Evolutionary conservation across 2,329 filamentous ascomycete species (phyloP).

Genomic region (Diaporthe sp.): DNA sequence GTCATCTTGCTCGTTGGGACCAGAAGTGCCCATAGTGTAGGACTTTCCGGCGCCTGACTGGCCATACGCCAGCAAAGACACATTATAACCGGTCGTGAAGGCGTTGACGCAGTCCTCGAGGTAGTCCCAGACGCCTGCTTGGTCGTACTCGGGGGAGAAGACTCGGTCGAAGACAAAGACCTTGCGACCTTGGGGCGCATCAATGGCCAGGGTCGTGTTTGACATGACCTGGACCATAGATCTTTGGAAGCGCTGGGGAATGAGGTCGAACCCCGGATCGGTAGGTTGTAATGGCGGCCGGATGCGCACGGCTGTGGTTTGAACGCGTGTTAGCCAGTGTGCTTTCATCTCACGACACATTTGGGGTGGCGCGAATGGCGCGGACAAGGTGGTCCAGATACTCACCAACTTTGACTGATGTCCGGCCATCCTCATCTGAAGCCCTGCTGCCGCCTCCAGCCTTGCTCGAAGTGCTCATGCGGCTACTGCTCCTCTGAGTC

Average conservation of each 20-base stretch:
- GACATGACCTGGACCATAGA: slow-evolving; percentile 92
- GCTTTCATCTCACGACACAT: background rate
- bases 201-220: slow-evolving; percentile 85
- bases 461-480: slow-evolving; percentile 86
- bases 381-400: slow-evolving; percentile 44
- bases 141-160: slow-evolving; percentile 83
- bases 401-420: slow-evolving; percentile 96
- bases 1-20: slow-evolving; percentile 80
- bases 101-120: slow-evolving; percentile 88
- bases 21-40: slow-evolving; percentile 98
- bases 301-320: slow-evolving; percentile 81
- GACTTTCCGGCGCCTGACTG: slow-evolving; percentile 98
- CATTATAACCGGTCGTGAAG: slow-evolving; percentile 97
- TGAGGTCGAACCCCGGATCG: slow-evolving; percentile 94
- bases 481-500: slow-evolving; percentile 79
- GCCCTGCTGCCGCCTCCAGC: slow-evolving; percentile 80
- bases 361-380: background rate
- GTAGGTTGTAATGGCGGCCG: slow-evolving; percentile 84
- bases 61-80: slow-evolving; percentile 95
- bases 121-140: slow-evolving; percentile 96
- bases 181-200: slow-evolving; percentile 91
- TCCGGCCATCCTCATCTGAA: slow-evolving; percentile 90
- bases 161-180: slow-evolving; percentile 97
- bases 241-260: slow-evolving; percentile 93
- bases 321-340: slow-evolving; percentile 33